phyloP scores from a whole-genome alignment of 139 green algal genomes.

The Axilococcus clingmanii region DNA sequence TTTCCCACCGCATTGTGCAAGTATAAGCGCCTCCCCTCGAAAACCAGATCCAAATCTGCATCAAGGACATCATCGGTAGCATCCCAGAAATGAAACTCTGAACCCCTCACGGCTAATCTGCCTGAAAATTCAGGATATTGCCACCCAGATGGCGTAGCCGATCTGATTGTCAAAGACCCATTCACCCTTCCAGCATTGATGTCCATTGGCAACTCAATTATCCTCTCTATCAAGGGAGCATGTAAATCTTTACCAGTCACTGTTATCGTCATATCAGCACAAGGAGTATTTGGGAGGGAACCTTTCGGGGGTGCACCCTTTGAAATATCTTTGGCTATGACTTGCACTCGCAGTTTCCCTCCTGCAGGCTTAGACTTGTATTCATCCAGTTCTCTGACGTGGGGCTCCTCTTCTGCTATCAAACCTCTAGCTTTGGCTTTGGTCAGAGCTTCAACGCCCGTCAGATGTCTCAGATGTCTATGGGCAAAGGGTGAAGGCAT shows the following conservation, averaged over 20 bases:
- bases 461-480: conserved; percentile 62
- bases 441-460: conserved; percentile 15
- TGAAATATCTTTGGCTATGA: conserved; percentile 34
- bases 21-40: conserved; percentile 85
- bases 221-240: conserved; percentile 70
- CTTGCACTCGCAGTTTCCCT: conserved; percentile 28
- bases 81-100: conserved; percentile 92
- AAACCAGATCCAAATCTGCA: conserved; percentile 74
- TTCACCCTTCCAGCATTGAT: conserved; percentile 51
- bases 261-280: conserved; percentile 25
- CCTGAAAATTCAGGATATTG: conserved; percentile 69
- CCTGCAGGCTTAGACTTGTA: conserved; percentile 2
- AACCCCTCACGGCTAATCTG: conserved; percentile 31
- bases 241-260: conserved; percentile 50
- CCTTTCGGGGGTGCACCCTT: not conserved
- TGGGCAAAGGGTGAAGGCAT: conserved; percentile 39
- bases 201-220: conserved; percentile 87
- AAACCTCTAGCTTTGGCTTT: not conserved
- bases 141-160: conserved; percentile 50
- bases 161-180: conserved; percentile 58
- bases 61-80: conserved; percentile 72
- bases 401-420: not conserved
- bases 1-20: conserved; percentile 72
- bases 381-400: not conserved
- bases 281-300: not conserved